These are phyloP conservation scores for Rhododendron mucronatum DNA, from an alignment of 148 eudicot genomes.

Conservation along the genomic window DNA sequence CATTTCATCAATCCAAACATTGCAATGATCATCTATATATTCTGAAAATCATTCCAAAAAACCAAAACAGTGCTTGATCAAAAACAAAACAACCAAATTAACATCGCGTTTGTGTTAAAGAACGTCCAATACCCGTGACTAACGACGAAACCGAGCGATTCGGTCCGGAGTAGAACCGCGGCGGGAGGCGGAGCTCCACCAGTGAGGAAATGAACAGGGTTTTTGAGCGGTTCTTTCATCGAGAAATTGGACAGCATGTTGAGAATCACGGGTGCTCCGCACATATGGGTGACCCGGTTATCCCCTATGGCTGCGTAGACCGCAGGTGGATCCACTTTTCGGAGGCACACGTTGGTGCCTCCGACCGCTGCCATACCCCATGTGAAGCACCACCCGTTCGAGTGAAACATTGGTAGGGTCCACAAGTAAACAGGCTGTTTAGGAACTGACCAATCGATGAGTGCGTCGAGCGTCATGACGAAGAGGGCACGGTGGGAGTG, in stretches of 20 bases:
- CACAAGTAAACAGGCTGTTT: conserved; percentile 49
- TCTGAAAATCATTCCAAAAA: not conserved
- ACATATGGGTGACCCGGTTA: conserved; percentile 62
- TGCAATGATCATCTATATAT: not conserved
- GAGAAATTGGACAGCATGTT: conserved; percentile 46
- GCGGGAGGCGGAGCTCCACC: conserved; percentile 56
- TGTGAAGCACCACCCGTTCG: conserved; percentile 57
- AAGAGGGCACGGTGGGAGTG: conserved; percentile 40
- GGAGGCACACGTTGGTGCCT: conserved; percentile 47
- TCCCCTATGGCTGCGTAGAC: conserved; percentile 26
- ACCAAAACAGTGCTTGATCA: not conserved
- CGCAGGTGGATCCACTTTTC: conserved; percentile 31
- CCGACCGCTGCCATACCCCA: conserved; percentile 71
- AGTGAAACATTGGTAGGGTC: conserved; percentile 68
- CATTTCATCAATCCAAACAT: not conserved
- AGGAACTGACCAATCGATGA: conserved; percentile 48
- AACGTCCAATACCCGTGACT: conserved; percentile 28
- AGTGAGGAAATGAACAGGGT: conserved; percentile 28
- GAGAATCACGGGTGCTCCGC: conserved; percentile 65
- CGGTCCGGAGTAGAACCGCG: conserved; percentile 28
- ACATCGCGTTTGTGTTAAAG: not conserved
- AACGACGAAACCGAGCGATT: conserved; percentile 32
- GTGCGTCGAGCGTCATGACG: conserved; percentile 34
- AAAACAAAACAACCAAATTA: too few species aligned
- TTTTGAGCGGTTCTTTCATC: not conserved